Base-by-base conservation (phyloP, 305 asterid species). In the Solanum hybrid region DNA sequence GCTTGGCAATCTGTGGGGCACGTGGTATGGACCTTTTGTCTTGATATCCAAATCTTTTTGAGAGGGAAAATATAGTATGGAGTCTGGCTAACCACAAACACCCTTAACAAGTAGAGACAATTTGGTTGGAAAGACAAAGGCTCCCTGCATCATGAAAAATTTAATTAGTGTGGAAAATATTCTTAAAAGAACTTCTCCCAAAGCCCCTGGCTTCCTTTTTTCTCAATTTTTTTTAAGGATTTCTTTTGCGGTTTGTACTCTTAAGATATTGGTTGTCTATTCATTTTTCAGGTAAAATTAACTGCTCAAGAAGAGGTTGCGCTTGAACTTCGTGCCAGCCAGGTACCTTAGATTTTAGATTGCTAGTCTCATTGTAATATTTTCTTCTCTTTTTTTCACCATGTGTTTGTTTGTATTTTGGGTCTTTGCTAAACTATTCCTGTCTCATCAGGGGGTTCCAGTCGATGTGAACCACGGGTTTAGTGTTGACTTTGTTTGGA, bases 241-340 rank as follows among this genome's bases (percentile, higher is more conserved):
- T 56, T 79, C 11, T 75, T 80, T 75, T 76, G 66, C 8, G 2
- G 27, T 86, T 76, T 29, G 6, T 86, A 26, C 3, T 14, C 14
- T 9, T 77, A 17, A 31, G 27, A 75, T 88, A 14, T 78, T 78
- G 85, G 85, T 88, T 38, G 80, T 85, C 42, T 51, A 73, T 24
- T 51, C 42, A 51, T 51, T 88, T 90, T 90, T 91, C 95, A 98
- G 99, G 95, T 97, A 93, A 98, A 98, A 93, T 91, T 98, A 91
- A 98, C 99, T 90, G 98, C 99, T 60, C 99, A 95, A 92, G 99
- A 97, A 95, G 99, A 98, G 94, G 99, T 98, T 92, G 99, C 98
- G 34, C 99, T 98, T 86, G 99, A 98, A 93, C 99, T 98, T 92
- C 98, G 99, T 91, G 98, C 96, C 51, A 94, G 98, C 92, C 99